Percentiles rank a stretch among this genome's conserved stretches.
Evolutionary conservation across 176 grass and related monocot species (phyloP).

Genomic region (Juncus inflexus): DNA sequence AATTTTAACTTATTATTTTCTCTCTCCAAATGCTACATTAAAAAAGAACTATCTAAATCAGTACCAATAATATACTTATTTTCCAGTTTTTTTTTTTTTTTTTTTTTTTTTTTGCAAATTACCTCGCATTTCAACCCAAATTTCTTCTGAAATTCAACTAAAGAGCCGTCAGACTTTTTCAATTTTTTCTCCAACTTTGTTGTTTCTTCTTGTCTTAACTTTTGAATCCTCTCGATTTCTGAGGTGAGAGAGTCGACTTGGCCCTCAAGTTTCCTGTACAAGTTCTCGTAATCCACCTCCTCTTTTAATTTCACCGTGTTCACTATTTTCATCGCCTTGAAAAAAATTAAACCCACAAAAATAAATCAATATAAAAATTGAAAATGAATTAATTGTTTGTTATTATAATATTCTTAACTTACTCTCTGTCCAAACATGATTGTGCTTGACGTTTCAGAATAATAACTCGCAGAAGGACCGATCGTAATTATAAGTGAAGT

Average conservation of each 20-base stretch:
- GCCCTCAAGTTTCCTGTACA: constrained; percentile 72
- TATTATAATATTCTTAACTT: constrained; percentile 35
- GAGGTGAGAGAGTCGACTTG: constrained; percentile 88
- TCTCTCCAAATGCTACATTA: constrained; percentile 60
- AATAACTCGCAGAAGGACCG: constrained; percentile 76
- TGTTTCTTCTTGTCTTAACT: constrained; percentile 61
- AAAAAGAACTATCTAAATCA: constrained; percentile 32
- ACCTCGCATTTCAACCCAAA: constrained; percentile 59
- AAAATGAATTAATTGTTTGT: background rate
- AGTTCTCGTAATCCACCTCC: constrained; percentile 87
- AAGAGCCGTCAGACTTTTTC: constrained; percentile 47
- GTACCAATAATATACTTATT: no score
- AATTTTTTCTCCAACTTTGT: constrained; percentile 53
- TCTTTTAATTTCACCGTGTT: constrained; percentile 84
- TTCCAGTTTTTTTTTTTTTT: no score
- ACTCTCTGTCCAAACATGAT: constrained; percentile 93
- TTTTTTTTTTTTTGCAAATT: no score
- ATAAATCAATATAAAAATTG: background rate
- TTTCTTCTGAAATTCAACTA: constrained; percentile 47
- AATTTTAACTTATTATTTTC: constrained; percentile 56
- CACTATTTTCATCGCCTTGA: constrained; percentile 95
- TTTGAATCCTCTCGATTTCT: constrained; percentile 89
- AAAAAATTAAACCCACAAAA: constrained; percentile 30
- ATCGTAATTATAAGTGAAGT: constrained; percentile 93
- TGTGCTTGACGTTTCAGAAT: constrained; percentile 96